Conservation (phyloP, 148 eudicot species). For the Vaccinium myrtillus region DNA sequence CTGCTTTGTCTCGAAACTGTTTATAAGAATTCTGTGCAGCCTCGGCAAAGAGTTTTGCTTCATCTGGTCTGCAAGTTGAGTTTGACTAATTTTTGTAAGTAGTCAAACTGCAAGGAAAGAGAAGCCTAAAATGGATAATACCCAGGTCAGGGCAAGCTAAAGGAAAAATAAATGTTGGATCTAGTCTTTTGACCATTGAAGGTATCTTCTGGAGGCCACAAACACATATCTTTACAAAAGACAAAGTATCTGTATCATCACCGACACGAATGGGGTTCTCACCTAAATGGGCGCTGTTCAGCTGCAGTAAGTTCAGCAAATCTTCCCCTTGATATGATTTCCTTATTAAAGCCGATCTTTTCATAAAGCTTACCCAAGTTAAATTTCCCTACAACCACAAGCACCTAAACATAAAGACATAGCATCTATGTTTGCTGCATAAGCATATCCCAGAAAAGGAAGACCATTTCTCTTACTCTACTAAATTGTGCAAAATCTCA, state of each 20-base stretch:
- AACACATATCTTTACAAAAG: neutral
- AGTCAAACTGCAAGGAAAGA: neutral
- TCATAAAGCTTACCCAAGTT: conserved; percentile 78
- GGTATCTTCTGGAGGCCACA: neutral
- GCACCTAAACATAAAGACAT: conserved; percentile 8
- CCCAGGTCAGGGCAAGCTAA: neutral
- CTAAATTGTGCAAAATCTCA: neutral
- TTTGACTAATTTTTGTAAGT: neutral
- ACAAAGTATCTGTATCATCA: neutral
- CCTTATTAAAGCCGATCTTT: conserved; percentile 89
- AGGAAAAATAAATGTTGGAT: neutral
- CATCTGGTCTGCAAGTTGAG: conserved; percentile 59
- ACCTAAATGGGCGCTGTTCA: conserved; percentile 91
- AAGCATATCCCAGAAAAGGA: neutral
- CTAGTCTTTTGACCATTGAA: neutral
- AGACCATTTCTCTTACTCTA: neutral
- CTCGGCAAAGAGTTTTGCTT: conserved; percentile 84
- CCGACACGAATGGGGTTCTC: conserved; percentile 12
- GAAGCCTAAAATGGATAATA: conserved; percentile 5
- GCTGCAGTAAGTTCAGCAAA: conserved; percentile 90
- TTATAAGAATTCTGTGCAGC: conserved; percentile 65
- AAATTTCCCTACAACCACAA: conserved; percentile 57
- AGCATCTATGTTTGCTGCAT: neutral
- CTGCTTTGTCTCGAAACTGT: conserved; percentile 91
- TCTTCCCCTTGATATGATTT: conserved; percentile 85